Conservation (phyloP, 768 basidiomycete genomes). For the Rhodotorula taiwanensis region DNA sequence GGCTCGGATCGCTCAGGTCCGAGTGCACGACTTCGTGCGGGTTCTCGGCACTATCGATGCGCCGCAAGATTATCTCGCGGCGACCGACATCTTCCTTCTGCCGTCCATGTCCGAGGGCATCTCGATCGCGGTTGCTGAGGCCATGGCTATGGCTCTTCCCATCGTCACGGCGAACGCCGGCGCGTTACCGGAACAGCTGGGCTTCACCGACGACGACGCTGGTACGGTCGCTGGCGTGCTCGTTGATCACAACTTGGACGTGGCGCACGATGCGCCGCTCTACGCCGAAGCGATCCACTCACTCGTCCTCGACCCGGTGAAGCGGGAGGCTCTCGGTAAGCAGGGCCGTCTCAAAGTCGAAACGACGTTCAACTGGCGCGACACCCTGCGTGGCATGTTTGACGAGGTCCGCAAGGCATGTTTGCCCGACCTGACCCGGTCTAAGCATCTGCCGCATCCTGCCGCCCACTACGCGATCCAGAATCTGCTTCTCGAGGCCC, state of each 20-base stretch:
- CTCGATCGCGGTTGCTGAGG: slow-evolving; percentile 36
- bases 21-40: slow-evolving; percentile 16
- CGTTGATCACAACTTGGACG: slow-evolving; percentile 15
- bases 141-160: slow-evolving; percentile 37
- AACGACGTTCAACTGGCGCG: slow-evolving; percentile 23
- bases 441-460: slow-evolving; percentile 13
- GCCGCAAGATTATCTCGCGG: neutral
- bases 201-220: neutral
- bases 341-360: slow-evolving; percentile 24
- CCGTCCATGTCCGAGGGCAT: slow-evolving; percentile 35
- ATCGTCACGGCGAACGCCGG: slow-evolving; percentile 18
- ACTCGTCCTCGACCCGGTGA: slow-evolving; percentile 7
- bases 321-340: neutral
- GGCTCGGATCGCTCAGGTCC: neutral
- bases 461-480: slow-evolving; percentile 26
- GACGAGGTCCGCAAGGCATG: slow-evolving; percentile 10
- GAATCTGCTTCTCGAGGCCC: slow-evolving; percentile 19
- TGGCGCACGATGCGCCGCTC: slow-evolving; percentile 13
- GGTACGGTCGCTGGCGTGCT: slow-evolving; percentile 8
- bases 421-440: slow-evolving; percentile 8
- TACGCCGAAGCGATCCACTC: slow-evolving; percentile 23
- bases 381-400: slow-evolving; percentile 22
- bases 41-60: slow-evolving; percentile 14
- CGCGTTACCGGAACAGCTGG: slow-evolving; percentile 22
- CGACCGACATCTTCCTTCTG: slow-evolving; percentile 34